Percentiles rank a stretch among this genome's conserved stretches.
phyloP scores from a whole-genome alignment of 2,329 filamentous ascomycete genomes.

The Cladosporium sp. region DNA sequence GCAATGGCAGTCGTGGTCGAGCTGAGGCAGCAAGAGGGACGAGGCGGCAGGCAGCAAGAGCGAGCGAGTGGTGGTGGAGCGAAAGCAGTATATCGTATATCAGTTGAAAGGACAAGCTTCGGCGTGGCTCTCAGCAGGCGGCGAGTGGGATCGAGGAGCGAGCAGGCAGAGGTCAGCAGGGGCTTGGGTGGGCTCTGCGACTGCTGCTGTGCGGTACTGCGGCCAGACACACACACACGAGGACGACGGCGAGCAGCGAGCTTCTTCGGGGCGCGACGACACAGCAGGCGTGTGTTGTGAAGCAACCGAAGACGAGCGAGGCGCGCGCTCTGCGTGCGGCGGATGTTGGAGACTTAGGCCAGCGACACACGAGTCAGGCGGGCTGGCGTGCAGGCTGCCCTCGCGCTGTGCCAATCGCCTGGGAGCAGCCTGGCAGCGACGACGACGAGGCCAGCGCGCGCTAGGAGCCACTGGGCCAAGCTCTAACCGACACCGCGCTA shows the following conservation, averaged over 20 bases:
- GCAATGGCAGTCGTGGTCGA: not conserved
- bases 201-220: not conserved
- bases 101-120: not conserved
- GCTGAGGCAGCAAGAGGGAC: not conserved
- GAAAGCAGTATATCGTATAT: not conserved
- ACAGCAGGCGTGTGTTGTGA: not conserved
- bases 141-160: not conserved
- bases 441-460: not conserved
- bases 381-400: not conserved
- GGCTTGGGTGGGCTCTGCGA: not conserved
- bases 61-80: not conserved
- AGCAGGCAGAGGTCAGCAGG: not conserved
- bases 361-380: not conserved
- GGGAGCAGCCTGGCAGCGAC: not conserved
- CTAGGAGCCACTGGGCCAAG: not conserved
- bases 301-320: not conserved
- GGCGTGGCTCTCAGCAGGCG: not conserved
- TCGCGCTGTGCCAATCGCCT: constrained; percentile 5
- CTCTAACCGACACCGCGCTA: too few species aligned
- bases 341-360: not conserved
- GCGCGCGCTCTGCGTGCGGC: not conserved
- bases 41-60: not conserved
- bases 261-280: too few species aligned
- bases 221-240: too few species aligned
- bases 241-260: not conserved